These are phyloP conservation scores for Septoria petroselini DNA, from an alignment of 2,329 filamentous ascomycete species.

Conservation along the genomic window DNA sequence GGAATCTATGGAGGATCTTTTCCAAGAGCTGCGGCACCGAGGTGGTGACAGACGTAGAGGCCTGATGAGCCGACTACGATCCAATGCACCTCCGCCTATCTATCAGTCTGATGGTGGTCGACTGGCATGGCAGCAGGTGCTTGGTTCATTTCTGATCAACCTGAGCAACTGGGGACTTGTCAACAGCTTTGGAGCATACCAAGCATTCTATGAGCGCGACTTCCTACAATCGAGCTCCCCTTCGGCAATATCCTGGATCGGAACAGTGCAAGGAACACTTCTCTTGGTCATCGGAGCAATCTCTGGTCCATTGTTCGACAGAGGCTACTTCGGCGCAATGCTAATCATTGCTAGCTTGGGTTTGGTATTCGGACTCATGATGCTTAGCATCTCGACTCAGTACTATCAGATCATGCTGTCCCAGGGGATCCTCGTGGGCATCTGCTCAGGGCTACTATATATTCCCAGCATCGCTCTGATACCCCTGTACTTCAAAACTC, in stretches of 20 bases:
- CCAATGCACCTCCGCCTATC: neutral
- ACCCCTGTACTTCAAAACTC: constrained; percentile 60
- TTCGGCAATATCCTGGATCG: constrained; percentile 47
- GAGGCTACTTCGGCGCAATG: constrained; percentile 42
- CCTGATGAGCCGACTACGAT: neutral
- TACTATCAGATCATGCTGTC: constrained; percentile 49
- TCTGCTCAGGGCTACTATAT: constrained; percentile 52
- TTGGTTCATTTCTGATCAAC: constrained; percentile 44
- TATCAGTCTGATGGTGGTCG: constrained; percentile 41
- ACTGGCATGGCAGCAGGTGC: constrained; percentile 45
- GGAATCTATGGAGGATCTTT: constrained; percentile 14
- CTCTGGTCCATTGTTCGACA: constrained; percentile 38
- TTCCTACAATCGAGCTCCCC: constrained; percentile 38
- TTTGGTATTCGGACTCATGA: constrained; percentile 36
- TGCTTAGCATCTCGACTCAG: constrained; percentile 36
- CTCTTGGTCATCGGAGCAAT: constrained; percentile 40
- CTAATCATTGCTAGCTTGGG: constrained; percentile 53
- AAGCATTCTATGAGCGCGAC: constrained; percentile 44
- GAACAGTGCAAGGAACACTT: constrained; percentile 44
- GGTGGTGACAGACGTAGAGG: neutral
- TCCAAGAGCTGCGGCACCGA: constrained; percentile 4
- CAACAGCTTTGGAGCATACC: constrained; percentile 47
- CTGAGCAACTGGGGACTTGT: constrained; percentile 46
- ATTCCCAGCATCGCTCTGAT: constrained; percentile 61
- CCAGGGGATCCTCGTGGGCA: constrained; percentile 43